phyloP scores from a whole-genome alignment of 1,284 basidiomycete genomes.

The Apiotrichum montevideense region DNA sequence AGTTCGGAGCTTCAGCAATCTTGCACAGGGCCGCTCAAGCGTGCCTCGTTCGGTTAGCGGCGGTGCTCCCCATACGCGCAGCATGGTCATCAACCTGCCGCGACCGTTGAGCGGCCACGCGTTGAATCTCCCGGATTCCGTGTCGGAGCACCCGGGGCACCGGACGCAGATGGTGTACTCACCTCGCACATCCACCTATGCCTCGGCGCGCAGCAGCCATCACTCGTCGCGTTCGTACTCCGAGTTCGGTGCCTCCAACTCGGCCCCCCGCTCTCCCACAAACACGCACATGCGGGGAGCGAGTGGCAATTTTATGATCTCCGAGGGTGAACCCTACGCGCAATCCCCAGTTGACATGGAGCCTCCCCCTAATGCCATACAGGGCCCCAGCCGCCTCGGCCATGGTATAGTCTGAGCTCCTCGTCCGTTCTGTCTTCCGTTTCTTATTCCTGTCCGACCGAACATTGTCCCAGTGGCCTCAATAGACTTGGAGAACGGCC shows the following conservation, averaged over 20 bases:
- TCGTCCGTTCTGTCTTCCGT: not conserved
- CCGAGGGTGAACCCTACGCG: not conserved
- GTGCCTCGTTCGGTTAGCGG: not conserved
- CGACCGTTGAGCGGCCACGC: conserved; percentile 7
- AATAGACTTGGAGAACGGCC: not conserved
- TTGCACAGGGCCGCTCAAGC: conserved; percentile 1
- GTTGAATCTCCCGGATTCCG: not conserved
- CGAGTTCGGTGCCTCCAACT: not conserved
- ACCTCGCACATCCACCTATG: not conserved
- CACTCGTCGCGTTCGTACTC: not conserved
- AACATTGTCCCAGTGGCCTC: not conserved
- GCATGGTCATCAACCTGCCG: conserved; percentile 9
- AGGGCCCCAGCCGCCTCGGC: not conserved
- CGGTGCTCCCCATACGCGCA: conserved; percentile 13
- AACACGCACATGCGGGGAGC: not conserved
- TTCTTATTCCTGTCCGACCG: not conserved
- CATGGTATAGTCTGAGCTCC: not conserved
- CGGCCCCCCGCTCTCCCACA: not conserved
- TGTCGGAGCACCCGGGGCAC: not conserved
- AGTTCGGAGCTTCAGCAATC: not conserved
- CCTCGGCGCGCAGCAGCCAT: not conserved
- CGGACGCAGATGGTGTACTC: not conserved
- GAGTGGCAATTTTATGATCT: not conserved
- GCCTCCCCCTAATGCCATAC: not conserved
- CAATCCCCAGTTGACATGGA: not conserved